A percentile compares a stretch with the other conserved stretches of the same genome.
phyloP scores from a whole-genome alignment of 208 protist genomes.

The Leishmania aethiopica region DNA sequence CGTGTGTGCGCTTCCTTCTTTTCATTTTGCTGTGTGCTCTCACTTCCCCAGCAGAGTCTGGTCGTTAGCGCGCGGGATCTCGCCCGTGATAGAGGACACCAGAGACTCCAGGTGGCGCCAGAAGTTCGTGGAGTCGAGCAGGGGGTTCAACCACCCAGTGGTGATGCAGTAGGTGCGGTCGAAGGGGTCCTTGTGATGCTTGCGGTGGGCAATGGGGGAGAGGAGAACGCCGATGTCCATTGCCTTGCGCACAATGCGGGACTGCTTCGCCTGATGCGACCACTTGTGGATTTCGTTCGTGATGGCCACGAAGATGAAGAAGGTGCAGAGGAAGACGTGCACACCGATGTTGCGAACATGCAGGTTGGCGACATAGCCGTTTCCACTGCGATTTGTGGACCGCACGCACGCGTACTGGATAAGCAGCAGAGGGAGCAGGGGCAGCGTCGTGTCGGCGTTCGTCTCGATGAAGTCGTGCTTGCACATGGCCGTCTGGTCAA shows the following conservation, averaged over 20 bases:
- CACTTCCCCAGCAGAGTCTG: constrained; percentile 78
- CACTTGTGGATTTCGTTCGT: constrained; percentile 96
- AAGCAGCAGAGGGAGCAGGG: constrained; percentile 76
- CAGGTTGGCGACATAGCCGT: constrained; percentile 64
- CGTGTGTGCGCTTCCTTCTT: background rate
- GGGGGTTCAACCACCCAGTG: constrained; percentile 94
- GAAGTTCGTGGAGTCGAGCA: constrained; percentile 88
- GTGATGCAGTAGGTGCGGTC: constrained; percentile 96
- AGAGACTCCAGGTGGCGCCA: constrained; percentile 87
- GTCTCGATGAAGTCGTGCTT: constrained; percentile 95
- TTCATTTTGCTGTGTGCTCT: background rate
- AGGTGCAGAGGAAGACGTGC: constrained; percentile 73
- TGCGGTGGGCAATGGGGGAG: constrained; percentile 81
- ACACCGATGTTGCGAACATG: constrained; percentile 58
- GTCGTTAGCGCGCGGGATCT: constrained; percentile 83
- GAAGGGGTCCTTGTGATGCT: constrained; percentile 92
- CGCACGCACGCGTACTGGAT: constrained; percentile 53
- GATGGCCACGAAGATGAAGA: constrained; percentile 83
- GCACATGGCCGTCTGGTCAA: constrained; percentile 90
- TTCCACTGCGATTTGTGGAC: constrained; percentile 36
- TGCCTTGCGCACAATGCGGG: constrained; percentile 54
- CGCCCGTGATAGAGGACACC: constrained; percentile 82
- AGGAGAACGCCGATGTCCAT: constrained; percentile 85
- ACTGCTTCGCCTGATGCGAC: constrained; percentile 85
- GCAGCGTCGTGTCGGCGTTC: constrained; percentile 94